Percentiles rank a stretch among this genome's conserved stretches.
Conservation (phyloP, 2,329 filamentous ascomycete species). For the Stachybotrys chartarum region DNA sequence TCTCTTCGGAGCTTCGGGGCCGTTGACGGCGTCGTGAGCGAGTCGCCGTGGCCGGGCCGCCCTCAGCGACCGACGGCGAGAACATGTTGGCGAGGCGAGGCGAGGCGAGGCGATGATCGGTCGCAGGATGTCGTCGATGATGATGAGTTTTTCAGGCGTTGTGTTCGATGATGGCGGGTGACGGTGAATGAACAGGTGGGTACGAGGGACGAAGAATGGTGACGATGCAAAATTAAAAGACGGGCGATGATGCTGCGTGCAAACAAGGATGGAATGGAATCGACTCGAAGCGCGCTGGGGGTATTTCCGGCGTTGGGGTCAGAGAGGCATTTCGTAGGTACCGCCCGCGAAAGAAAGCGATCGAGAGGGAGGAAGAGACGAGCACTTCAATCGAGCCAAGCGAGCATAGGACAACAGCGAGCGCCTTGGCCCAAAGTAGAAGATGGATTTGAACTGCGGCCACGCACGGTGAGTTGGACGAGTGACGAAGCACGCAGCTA, state of each 20-base stretch:
- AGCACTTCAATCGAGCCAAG: neutral
- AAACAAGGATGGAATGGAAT: neutral
- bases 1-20: slow-evolving; percentile 47
- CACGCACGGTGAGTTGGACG: slow-evolving; percentile 1
- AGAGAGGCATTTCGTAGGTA: neutral
- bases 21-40: slow-evolving; percentile 56
- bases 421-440: neutral
- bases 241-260: neutral
- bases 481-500: slow-evolving; percentile 14
- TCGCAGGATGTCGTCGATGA: neutral
- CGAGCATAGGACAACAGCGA: neutral
- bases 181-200: neutral
- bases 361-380: neutral
- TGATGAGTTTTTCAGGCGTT: neutral
- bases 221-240: neutral
- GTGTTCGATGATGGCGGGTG: neutral
- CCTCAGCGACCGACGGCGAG: slow-evolving; percentile 44
- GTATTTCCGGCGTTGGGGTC: neutral
- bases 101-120: slow-evolving; percentile 1
- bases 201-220: neutral
- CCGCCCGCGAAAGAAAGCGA: neutral
- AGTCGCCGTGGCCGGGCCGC: slow-evolving; percentile 48
- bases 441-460: slow-evolving; percentile 4
- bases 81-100: slow-evolving; percentile 41
- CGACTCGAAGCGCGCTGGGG: neutral